Conservation (phyloP, 768 basidiomycete genomes). For the Leccinum ochraceum region DNA sequence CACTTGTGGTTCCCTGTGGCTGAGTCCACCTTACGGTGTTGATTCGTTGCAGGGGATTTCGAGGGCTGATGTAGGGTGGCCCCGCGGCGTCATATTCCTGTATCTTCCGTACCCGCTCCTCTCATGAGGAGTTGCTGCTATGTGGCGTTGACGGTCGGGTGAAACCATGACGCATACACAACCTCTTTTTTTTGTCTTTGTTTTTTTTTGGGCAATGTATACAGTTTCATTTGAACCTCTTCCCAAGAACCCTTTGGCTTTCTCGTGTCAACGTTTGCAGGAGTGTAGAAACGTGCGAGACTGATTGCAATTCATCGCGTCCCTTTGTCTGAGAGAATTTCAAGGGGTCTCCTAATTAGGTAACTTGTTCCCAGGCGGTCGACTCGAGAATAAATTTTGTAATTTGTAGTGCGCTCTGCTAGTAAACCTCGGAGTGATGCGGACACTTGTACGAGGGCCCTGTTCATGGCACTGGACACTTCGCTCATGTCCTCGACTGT, state of each 20-base stretch:
- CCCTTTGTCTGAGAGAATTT: background rate
- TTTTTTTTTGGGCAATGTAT: background rate
- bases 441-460: slow-evolving; percentile 28
- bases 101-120: slow-evolving; percentile 64
- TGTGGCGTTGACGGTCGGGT: slow-evolving; percentile 81
- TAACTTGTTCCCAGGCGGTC: slow-evolving; percentile 5
- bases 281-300: background rate
- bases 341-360: background rate
- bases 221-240: background rate
- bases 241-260: background rate
- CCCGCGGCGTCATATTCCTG: slow-evolving; percentile 79
- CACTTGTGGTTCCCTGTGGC: slow-evolving; percentile 31
- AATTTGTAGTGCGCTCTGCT: no score
- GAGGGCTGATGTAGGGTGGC: slow-evolving; percentile 46
- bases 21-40: slow-evolving; percentile 56
- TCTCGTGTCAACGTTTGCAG: background rate
- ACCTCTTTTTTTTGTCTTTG: background rate
- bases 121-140: slow-evolving; percentile 36
- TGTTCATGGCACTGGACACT: slow-evolving; percentile 30
- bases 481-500: slow-evolving; percentile 14
- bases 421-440: slow-evolving; percentile 16
- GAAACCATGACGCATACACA: slow-evolving; percentile 79
- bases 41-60: slow-evolving; percentile 44
- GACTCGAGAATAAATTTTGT: slow-evolving; percentile 6
- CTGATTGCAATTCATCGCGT: background rate